phyloP scores from a whole-genome alignment of 371 early-diverging fungal species.

The Mucor piriformis region DNA sequence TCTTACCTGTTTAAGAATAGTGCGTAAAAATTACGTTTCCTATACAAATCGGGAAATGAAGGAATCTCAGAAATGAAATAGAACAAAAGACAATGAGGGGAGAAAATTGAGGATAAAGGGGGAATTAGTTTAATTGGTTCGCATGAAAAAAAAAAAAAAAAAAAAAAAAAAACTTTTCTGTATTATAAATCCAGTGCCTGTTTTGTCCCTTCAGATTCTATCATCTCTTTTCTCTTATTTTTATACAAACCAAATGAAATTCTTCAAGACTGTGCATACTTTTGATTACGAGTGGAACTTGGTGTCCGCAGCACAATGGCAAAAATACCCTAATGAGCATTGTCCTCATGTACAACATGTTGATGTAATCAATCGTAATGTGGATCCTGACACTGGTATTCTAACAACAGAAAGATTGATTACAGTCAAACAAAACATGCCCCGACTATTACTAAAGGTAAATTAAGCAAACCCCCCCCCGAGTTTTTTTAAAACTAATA shows the following conservation, averaged over 20 bases:
- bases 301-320: conserved; percentile 92
- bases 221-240: neutral
- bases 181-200: neutral
- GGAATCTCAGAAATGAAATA: too few species aligned
- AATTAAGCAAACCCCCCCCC: neutral
- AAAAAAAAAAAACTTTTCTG: too few species aligned
- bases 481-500: neutral
- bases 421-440: conserved; percentile 86
- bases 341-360: conserved; percentile 91
- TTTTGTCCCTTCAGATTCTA: neutral
- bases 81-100: too few species aligned
- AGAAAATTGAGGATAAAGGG: too few species aligned
- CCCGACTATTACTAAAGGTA: conserved; percentile 71
- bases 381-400: conserved; percentile 84
- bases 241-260: conserved; percentile 65
- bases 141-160: too few species aligned
- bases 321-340: conserved; percentile 95
- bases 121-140: too few species aligned
- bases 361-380: conserved; percentile 80
- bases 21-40: too few species aligned
- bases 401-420: conserved; percentile 90
- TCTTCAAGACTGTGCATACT: conserved; percentile 72
- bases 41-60: neutral
- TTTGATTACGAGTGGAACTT: conserved; percentile 82
- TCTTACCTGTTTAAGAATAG: too few species aligned